phyloP scores from a whole-genome alignment of 2,329 filamentous ascomycete species.

The Aspergillus sp. region DNA sequence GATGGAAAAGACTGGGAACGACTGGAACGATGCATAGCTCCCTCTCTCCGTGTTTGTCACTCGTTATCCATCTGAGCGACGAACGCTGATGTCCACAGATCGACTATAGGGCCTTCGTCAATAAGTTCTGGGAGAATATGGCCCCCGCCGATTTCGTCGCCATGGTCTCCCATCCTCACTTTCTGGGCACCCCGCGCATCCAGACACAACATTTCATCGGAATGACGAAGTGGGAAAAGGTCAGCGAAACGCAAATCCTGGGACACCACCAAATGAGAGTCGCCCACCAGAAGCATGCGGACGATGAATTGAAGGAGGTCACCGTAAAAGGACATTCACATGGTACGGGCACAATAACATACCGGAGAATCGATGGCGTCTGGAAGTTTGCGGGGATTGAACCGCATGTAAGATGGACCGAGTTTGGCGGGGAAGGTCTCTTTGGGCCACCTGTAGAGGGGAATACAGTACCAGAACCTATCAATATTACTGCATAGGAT shows the following conservation, averaged over 20 bases:
- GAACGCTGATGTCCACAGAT: constrained; percentile 45
- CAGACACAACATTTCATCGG: constrained; percentile 63
- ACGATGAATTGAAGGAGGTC: constrained; percentile 43
- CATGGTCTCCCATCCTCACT: constrained; percentile 53
- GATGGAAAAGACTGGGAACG: constrained; percentile 9
- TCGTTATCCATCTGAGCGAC: not conserved
- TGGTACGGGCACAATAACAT: constrained; percentile 55
- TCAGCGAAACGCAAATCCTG: constrained; percentile 54
- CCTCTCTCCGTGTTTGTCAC: constrained; percentile 1
- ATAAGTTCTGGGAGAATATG: constrained; percentile 43
- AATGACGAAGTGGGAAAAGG: constrained; percentile 53
- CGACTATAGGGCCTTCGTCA: constrained; percentile 65
- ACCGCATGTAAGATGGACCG: constrained; percentile 33
- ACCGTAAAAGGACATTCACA: constrained; percentile 57
- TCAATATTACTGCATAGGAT: too few relatives aligned
- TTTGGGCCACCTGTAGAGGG: not conserved
- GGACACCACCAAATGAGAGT: constrained; percentile 59
- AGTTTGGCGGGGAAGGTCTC: constrained; percentile 7
- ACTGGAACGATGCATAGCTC: constrained; percentile 2
- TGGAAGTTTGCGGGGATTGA: constrained; percentile 59
- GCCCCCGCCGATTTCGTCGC: constrained; percentile 55
- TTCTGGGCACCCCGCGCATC: constrained; percentile 58
- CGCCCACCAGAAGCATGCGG: constrained; percentile 57
- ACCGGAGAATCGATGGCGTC: constrained; percentile 53
- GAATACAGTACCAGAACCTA: not conserved